A percentile compares a stretch with the other conserved stretches of the same genome.
Evolutionary conservation across 1,284 basidiomycete species (phyloP).

Genomic region (Melampsora americana): DNA sequence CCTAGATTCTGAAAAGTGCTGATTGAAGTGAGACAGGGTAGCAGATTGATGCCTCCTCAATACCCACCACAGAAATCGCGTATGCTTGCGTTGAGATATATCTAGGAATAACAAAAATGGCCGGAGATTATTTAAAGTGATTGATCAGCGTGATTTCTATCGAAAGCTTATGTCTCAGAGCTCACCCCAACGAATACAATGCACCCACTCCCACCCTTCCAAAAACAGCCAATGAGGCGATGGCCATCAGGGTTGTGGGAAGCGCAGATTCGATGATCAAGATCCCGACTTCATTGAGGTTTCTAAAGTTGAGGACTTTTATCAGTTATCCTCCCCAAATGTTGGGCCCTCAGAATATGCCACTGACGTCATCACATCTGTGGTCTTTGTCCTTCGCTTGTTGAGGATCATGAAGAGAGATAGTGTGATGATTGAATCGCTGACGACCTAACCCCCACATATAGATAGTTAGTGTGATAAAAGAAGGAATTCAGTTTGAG

Average conservation of each 20-base stretch:
- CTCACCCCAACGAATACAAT: background rate
- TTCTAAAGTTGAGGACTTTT: too few relatives aligned
- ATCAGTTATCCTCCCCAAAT: too few relatives aligned
- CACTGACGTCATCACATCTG: background rate
- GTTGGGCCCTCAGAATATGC: background rate
- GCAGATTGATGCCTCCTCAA: too few relatives aligned
- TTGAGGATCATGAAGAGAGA: conserved; percentile 1
- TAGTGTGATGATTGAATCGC: conserved; percentile 1
- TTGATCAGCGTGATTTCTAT: background rate
- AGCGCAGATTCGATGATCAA: background rate
- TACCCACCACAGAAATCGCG: background rate
- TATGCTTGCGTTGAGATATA: background rate
- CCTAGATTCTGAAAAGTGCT: background rate
- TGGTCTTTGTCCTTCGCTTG: background rate
- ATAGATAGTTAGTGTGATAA: background rate
- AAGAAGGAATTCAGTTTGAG: background rate
- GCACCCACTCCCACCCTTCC: background rate
- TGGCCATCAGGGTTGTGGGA: background rate
- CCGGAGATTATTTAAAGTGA: background rate
- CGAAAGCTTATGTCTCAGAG: background rate
- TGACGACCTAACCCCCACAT: background rate
- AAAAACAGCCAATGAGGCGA: background rate
- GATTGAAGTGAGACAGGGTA: background rate
- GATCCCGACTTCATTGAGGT: background rate
- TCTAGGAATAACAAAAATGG: background rate